Base-by-base conservation (phyloP, 345 rosid species). In the Raphanus raphanistrum region DNA sequence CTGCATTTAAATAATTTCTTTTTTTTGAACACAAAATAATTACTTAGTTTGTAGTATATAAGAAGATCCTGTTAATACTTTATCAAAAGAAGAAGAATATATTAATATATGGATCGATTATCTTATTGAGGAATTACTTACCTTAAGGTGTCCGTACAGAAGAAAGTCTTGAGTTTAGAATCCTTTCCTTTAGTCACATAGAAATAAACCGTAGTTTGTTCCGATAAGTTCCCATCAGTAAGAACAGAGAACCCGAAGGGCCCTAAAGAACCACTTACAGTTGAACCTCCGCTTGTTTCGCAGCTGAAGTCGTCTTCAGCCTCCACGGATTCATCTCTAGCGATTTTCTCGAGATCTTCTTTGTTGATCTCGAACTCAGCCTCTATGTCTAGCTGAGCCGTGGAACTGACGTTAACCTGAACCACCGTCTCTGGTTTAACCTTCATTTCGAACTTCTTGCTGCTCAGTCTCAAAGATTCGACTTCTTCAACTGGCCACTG, bases 401-500 rank as follows among this genome's bases (percentile, higher is more conserved):
- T 90, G 0, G 87, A 71, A 9, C 84, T 90, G 33, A 89, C 84
- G 6, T 85, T 80, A 8, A 91, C 84, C 1, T 88, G 90, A 41
- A 85, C 80, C 13, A 84, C 83, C 1, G 88, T 75, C 7, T 94
- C 97, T 41, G 96, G 75, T 74, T 82, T 66, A 15, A 90, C 74
- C 78, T 43, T 65, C 38, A 90, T 69, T 21, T 86, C 35, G 33
- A 90, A 94, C 27, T 84, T 83, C 17, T 78, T 79, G 78, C 90
- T 80, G 33, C 68, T 64, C 65, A 89, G 55, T 72, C 98, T 89
- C 83, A 94, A 83, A 45, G 83, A 85, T 57, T 90, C 86, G 1
- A 87, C 80, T 64, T 94, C 98, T 78, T 87, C 85, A 8, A 89
- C 94, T 9, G 98, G 98, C 96, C 96, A 94, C 12, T 87, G 94